Evolutionary conservation across 306 rosid genomes (phyloP).

Genomic region (barrel medic (Medicago truncatula)): DNA sequence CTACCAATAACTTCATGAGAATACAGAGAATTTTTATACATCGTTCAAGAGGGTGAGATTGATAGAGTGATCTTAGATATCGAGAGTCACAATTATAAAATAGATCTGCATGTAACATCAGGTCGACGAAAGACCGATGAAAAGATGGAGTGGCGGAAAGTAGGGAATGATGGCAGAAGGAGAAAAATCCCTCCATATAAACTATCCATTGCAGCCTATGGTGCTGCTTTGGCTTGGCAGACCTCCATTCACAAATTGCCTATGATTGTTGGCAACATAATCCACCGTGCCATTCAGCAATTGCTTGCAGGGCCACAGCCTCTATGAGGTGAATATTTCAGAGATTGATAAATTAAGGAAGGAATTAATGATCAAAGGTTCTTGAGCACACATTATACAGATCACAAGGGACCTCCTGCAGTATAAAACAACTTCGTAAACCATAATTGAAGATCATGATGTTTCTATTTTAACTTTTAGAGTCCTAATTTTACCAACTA

Average conservation of each 20-base stretch:
- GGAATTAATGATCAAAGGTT: too few relatives aligned
- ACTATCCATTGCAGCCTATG: not conserved
- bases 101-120: not conserved
- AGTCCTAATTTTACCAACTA: not conserved
- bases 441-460: constrained; percentile 6
- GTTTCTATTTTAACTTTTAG: not conserved
- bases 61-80: too few relatives aligned
- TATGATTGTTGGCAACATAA: not conserved
- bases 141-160: not conserved
- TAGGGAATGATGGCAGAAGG: not conserved
- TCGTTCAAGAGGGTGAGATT: too few relatives aligned
- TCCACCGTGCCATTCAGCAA: not conserved
- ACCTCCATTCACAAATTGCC: not conserved
- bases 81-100: too few relatives aligned
- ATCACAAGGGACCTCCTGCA: constrained; percentile 94
- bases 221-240: not conserved
- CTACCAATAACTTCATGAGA: too few relatives aligned
- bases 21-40: too few relatives aligned
- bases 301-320: too few relatives aligned
- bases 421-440: constrained; percentile 14
- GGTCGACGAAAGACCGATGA: not conserved
- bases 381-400: constrained; percentile 3
- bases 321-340: not conserved
- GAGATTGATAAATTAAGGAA: not conserved
- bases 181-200: not conserved